phyloP scores from a whole-genome alignment of 768 basidiomycete species.

The Mycena filopes region DNA sequence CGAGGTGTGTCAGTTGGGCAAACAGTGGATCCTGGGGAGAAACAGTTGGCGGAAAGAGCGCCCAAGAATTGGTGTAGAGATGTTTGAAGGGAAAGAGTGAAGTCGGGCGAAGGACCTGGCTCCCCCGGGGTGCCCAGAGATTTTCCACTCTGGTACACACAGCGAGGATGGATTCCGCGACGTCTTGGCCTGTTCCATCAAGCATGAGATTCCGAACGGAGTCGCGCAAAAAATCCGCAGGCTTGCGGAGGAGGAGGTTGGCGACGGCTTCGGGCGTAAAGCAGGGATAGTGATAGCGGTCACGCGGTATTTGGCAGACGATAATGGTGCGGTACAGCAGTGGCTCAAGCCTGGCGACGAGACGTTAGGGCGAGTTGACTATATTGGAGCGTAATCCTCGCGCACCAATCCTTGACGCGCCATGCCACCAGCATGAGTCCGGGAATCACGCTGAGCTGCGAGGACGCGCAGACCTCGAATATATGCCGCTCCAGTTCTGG shows the following conservation, averaged over 20 bases:
- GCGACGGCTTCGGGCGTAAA: background rate
- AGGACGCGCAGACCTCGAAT: background rate
- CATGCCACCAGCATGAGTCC: background rate
- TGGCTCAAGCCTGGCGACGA: background rate
- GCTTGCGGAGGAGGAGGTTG: background rate
- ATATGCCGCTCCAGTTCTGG: background rate
- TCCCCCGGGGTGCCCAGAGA: background rate
- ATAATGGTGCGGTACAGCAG: background rate
- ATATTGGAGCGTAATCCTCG: too few relatives aligned
- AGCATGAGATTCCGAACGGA: background rate
- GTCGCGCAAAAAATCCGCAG: background rate
- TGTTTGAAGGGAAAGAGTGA: background rate
- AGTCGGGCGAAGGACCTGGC: background rate
- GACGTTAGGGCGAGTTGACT: too few relatives aligned
- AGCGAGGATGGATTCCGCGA: background rate
- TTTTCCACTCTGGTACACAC: background rate
- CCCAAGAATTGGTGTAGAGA: background rate
- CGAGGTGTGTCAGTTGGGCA: background rate
- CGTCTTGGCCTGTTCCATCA: background rate
- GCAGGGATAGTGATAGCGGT: background rate
- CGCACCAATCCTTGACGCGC: slow-evolving; percentile 1
- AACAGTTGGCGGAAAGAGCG: background rate
- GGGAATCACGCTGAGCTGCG: background rate
- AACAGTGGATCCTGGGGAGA: background rate
- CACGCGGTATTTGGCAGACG: background rate